A percentile compares a stretch with the other conserved stretches of the same genome.
Evolutionary conservation across 2,329 filamentous ascomycete species (phyloP).

Genomic region (Aspergillus sclerotialis): DNA sequence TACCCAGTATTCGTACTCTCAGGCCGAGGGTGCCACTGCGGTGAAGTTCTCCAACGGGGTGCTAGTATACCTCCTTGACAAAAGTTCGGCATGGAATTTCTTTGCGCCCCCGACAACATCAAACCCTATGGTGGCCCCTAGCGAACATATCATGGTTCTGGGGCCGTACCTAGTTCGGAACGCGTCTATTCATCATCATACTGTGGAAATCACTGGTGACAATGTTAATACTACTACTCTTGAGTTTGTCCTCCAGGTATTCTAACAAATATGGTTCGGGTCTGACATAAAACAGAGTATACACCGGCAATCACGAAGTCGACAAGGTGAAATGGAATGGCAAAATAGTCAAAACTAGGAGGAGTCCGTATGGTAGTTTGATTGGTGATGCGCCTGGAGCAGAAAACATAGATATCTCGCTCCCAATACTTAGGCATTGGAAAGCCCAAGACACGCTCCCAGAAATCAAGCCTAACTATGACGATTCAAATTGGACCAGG

Average conservation of each 20-base stretch:
- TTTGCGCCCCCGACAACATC: slow-evolving; percentile 46
- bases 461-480: slow-evolving; percentile 40
- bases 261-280: no score
- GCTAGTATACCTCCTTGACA: slow-evolving; percentile 48
- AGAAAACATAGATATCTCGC: slow-evolving; percentile 30
- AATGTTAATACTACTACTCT: slow-evolving; percentile 36
- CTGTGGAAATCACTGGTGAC: slow-evolving; percentile 34
- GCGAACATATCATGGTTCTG: slow-evolving; percentile 42
- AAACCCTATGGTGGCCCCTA: slow-evolving; percentile 39
- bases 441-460: slow-evolving; percentile 46
- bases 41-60: slow-evolving; percentile 46
- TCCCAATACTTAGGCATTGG: slow-evolving; percentile 44
- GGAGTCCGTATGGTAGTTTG: slow-evolving; percentile 41
- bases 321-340: slow-evolving; percentile 44
- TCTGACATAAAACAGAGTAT: slow-evolving; percentile 29
- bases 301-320: slow-evolving; percentile 33
- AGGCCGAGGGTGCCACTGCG: slow-evolving; percentile 40
- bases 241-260: no score
- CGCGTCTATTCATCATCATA: slow-evolving; percentile 26
- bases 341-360: slow-evolving; percentile 26
- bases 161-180: slow-evolving; percentile 41
- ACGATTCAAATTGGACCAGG: slow-evolving; percentile 46
- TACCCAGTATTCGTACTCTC: slow-evolving; percentile 41
- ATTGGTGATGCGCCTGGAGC: slow-evolving; percentile 35
- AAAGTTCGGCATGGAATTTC: slow-evolving; percentile 49